These are phyloP conservation scores for Salix brachista DNA, from an alignment of 345 rosid species.

Conservation along the genomic window DNA sequence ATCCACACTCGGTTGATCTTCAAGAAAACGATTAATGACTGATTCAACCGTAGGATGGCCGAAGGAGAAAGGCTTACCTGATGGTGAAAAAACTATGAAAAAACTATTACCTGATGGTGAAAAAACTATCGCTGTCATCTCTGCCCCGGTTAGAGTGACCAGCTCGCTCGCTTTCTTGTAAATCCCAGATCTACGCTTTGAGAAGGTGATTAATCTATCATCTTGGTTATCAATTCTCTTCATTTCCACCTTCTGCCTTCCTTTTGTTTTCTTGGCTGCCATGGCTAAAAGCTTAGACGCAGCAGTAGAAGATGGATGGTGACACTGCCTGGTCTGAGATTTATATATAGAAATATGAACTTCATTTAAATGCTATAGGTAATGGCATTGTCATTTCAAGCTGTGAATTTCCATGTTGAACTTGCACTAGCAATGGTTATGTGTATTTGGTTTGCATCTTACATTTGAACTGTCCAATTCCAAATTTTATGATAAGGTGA, in stretches of 20 bases:
- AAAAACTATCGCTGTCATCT: background rate
- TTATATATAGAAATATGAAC: no score
- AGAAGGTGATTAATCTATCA: slow-evolving; percentile 11
- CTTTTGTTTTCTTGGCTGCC: slow-evolving; percentile 12
- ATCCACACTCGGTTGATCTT: background rate
- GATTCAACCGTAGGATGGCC: slow-evolving; percentile 11
- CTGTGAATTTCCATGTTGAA: no score
- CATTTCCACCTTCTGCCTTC: slow-evolving; percentile 16
- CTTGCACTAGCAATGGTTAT: no score
- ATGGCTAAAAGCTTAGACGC: background rate
- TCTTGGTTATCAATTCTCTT: slow-evolving; percentile 13
- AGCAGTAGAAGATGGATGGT: background rate
- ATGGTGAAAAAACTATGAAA: no score
- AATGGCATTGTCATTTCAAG: no score
- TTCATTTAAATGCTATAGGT: no score
- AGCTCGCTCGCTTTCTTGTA: slow-evolving; percentile 40
- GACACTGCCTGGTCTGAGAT: no score
- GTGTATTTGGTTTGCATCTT: no score
- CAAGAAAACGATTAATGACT: slow-evolving; percentile 15
- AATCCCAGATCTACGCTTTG: slow-evolving; percentile 36
- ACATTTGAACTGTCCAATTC: no score
- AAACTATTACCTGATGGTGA: slow-evolving; percentile 15
- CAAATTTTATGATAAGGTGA: no score
- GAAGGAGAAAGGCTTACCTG: slow-evolving; percentile 6
- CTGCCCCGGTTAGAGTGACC: background rate